Evolutionary conservation across 1,284 basidiomycete species (phyloP).

Genomic region (Pyrrhoderma noxium): DNA sequence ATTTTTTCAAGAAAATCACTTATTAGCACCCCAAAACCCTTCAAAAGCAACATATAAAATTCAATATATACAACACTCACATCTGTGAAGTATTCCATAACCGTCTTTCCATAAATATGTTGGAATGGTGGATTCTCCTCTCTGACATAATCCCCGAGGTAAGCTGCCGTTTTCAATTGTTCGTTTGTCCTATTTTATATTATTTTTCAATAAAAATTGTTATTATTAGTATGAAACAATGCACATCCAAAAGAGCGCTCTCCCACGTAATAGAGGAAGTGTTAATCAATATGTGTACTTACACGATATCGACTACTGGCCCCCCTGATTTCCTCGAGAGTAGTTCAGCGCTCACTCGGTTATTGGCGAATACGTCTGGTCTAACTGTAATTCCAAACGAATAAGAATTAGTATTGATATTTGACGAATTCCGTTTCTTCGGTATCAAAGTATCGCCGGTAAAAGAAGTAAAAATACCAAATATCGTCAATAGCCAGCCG

Average conservation of each 20-base stretch:
- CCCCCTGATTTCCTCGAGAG: conserved; percentile 12
- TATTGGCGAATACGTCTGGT: conserved; percentile 24
- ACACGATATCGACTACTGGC: conserved; percentile 21
- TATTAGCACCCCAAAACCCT: too few species aligned
- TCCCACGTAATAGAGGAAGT: not conserved
- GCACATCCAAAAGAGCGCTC: too few species aligned
- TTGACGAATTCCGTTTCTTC: too few species aligned
- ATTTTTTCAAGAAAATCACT: not conserved
- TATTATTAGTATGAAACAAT: too few species aligned
- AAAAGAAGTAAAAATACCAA: not conserved
- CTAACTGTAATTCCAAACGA: conserved; percentile 13
- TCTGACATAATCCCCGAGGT: not conserved
- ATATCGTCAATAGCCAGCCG: too few species aligned
- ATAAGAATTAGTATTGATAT: not conserved
- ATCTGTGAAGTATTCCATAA: conserved; percentile 13
- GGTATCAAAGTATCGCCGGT: too few species aligned
- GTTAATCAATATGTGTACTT: not conserved
- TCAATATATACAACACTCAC: too few species aligned
- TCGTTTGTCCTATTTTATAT: not conserved
- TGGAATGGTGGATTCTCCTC: not conserved
- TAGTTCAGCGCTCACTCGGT: conserved; percentile 22
- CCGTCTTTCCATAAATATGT: conserved; percentile 1
- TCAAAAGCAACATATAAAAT: too few species aligned
- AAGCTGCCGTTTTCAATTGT: conserved; percentile 1
- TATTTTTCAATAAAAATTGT: too few species aligned